These are phyloP conservation scores for Aspergillus pseudoviridinutans DNA, from an alignment of 2,329 filamentous ascomycete species.

Conservation along the genomic window DNA sequence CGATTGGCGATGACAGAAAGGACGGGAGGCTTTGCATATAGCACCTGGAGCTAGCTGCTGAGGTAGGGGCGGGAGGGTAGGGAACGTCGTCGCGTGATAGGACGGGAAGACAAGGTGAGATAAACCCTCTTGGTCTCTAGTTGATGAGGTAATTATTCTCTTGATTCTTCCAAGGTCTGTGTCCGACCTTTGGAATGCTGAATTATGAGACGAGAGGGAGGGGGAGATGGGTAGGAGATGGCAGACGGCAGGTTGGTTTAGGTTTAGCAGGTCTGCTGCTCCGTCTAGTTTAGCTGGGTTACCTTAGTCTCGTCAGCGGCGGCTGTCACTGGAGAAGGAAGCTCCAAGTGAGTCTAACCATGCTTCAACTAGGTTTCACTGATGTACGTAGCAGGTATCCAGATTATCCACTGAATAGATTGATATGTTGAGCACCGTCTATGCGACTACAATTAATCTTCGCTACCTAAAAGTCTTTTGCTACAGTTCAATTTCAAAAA, in stretches of 20 bases:
- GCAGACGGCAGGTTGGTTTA: background rate
- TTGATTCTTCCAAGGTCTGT: background rate
- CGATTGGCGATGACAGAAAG: constrained; percentile 14
- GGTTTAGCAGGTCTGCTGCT: background rate
- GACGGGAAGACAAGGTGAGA: constrained; percentile 7
- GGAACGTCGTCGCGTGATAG: constrained; percentile 24
- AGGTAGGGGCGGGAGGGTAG: constrained; percentile 21
- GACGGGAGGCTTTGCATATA: constrained; percentile 19
- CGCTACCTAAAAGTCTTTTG: background rate
- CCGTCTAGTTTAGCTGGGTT: background rate
- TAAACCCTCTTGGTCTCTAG: background rate
- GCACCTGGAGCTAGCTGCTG: constrained; percentile 11
- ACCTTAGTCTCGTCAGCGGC: background rate
- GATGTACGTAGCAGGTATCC: background rate
- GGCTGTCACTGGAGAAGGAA: background rate
- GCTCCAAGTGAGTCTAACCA: background rate
- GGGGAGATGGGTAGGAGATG: background rate
- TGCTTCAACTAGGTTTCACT: too few relatives aligned
- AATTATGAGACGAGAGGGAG: background rate
- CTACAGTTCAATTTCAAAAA: background rate
- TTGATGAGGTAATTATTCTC: background rate
- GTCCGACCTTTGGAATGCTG: constrained; percentile 1
- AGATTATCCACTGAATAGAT: background rate
- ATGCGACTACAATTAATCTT: background rate
- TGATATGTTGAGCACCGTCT: background rate